A percentile compares a stretch with the other conserved stretches of the same genome.
Conservation (phyloP, 257 asterid genomes). For the Plantago ovata region DNA sequence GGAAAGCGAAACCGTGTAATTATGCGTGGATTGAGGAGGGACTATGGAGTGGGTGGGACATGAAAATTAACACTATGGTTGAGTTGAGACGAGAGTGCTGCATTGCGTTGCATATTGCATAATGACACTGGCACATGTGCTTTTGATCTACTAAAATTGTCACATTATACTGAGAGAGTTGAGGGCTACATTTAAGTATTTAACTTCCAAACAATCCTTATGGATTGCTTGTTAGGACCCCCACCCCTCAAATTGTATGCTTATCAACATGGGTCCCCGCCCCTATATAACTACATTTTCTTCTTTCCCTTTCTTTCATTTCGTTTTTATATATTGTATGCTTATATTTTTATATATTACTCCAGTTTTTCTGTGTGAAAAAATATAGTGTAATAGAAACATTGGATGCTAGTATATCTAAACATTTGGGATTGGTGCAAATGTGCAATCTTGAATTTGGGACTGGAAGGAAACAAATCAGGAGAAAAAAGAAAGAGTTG, state of each 20-base stretch:
- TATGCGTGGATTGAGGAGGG: conserved; percentile 59
- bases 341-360: not conserved
- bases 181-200: conserved; percentile 23
- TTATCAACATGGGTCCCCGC: not conserved
- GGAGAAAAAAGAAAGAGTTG: not conserved
- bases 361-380: no score
- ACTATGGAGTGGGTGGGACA: conserved; percentile 51
- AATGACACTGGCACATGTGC: conserved; percentile 53
- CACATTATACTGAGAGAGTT: no score
- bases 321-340: not conserved
- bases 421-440: no score
- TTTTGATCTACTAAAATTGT: conserved; percentile 27
- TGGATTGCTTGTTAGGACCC: conserved; percentile 17
- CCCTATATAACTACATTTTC: not conserved
- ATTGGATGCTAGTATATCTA: no score
- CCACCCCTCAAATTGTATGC: conserved; percentile 9
- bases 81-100: no score
- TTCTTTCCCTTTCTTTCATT: not conserved
- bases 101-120: no score
- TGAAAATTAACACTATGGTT: conserved; percentile 29
- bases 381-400: no score
- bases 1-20: conserved; percentile 22
- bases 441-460: no score
- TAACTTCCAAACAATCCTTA: conserved; percentile 14
- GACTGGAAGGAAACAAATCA: no score